Conservation (phyloP, 2,329 filamentous ascomycete genomes). For the Nemania diffusa region DNA sequence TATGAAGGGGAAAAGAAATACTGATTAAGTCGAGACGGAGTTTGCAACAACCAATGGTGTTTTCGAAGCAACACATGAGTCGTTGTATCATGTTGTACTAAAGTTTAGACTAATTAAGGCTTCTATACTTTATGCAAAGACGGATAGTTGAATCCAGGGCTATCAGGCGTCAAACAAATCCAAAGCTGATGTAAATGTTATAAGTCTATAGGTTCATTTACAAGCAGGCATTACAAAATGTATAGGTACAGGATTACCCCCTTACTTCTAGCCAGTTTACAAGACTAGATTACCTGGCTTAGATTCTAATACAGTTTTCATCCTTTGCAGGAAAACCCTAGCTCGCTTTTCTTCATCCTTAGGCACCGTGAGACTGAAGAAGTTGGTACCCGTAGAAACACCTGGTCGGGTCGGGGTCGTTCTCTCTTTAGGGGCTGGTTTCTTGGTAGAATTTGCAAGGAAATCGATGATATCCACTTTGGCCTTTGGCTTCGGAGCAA, state of each 20-base stretch:
- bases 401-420: constrained; percentile 56
- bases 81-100: no score
- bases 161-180: not conserved
- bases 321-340: constrained; percentile 81
- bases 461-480: constrained; percentile 86
- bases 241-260: constrained; percentile 40
- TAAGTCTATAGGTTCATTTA: constrained; percentile 40
- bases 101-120: not conserved
- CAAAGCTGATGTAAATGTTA: constrained; percentile 34
- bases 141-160: not conserved
- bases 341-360: constrained; percentile 85
- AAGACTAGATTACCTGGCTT: constrained; percentile 80
- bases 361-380: constrained; percentile 84
- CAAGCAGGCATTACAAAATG: constrained; percentile 33
- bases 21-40: not conserved
- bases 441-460: constrained; percentile 61
- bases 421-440: constrained; percentile 44
- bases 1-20: not conserved
- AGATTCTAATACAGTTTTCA: constrained; percentile 84
- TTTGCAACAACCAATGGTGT: not conserved
- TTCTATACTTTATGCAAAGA: not conserved
- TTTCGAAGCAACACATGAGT: not conserved
- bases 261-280: constrained; percentile 51
- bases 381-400: constrained; percentile 70
- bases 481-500: constrained; percentile 53